Evolutionary conservation across 1,284 basidiomycete genomes (phyloP).

Genomic region (Trichosporon inkin): DNA sequence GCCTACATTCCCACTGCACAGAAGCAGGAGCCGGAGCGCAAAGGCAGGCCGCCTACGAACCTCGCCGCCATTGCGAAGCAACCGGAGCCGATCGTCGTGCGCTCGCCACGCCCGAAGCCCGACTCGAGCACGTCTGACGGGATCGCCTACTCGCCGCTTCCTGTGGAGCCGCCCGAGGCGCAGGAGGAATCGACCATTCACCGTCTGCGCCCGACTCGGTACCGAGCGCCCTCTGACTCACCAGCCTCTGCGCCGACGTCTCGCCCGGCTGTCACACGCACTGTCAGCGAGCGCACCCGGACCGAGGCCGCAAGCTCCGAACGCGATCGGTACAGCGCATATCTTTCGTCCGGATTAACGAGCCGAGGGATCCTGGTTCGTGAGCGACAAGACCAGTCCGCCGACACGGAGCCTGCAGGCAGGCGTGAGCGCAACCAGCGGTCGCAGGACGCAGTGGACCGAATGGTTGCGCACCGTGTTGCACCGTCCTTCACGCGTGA

Average conservation of each 20-base stretch:
- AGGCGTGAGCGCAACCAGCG: neutral
- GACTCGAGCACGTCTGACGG: neutral
- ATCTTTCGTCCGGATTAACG: constrained; percentile 12
- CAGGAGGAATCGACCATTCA: neutral
- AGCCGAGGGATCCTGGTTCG: constrained; percentile 18
- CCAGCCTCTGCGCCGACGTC: neutral
- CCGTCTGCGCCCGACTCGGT: neutral
- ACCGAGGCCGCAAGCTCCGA: neutral
- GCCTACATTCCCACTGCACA: neutral
- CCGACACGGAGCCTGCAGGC: neutral
- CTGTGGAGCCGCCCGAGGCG: neutral
- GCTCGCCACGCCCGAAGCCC: neutral
- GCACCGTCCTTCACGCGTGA: constrained; percentile 2
- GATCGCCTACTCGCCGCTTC: neutral
- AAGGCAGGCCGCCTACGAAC: constrained; percentile 17
- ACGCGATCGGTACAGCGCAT: constrained; percentile 1
- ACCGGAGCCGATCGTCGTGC: constrained; percentile 15
- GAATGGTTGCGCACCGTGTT: constrained; percentile 4
- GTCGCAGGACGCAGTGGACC: neutral
- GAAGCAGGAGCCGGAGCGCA: neutral
- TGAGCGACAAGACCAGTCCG: constrained; percentile 10
- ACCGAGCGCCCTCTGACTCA: neutral
- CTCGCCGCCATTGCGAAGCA: constrained; percentile 12
- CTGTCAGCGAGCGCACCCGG: neutral
- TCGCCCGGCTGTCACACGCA: neutral